These are phyloP conservation scores for Ophiostoma ulmi DNA, from an alignment of 2,329 filamentous ascomycete species.

Conservation along the genomic window DNA sequence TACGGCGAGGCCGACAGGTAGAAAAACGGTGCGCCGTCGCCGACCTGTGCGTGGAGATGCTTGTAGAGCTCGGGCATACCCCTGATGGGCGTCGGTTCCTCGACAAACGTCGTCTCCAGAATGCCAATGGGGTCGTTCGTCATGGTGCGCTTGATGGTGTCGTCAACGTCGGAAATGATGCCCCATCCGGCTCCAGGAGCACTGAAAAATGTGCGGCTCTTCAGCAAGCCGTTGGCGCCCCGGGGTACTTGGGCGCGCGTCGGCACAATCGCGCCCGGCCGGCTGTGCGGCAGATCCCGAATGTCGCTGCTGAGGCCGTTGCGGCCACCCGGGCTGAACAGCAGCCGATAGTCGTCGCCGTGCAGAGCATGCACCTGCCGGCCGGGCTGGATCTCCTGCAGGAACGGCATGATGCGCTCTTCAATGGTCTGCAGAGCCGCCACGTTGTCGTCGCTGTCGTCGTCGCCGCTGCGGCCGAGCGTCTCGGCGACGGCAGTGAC, in stretches of 20 bases:
- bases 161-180: conserved; percentile 84
- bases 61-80: conserved; percentile 84
- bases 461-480: conserved; percentile 46
- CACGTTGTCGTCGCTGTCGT: conserved; percentile 35
- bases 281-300: conserved; percentile 46
- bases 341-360: conserved; percentile 41
- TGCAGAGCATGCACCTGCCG: conserved; percentile 63
- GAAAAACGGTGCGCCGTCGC: conserved; percentile 60
- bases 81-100: conserved; percentile 61
- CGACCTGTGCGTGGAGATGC: conserved; percentile 52
- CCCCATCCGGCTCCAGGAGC: conserved; percentile 82
- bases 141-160: conserved; percentile 88
- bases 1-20: conserved; percentile 93
- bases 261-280: conserved; percentile 44
- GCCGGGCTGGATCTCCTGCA: conserved; percentile 69
- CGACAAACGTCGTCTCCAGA: conserved; percentile 75
- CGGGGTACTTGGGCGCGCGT: conserved; percentile 47
- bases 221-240: conserved; percentile 50
- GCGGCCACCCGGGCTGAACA: conserved; percentile 63
- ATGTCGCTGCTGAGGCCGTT: conserved; percentile 68
- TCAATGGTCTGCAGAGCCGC: conserved; percentile 53
- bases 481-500: conserved; percentile 66
- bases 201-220: conserved; percentile 69
- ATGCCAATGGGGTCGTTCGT: conserved; percentile 78
- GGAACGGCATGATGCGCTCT: conserved; percentile 67